Evolutionary conservation across 257 asterid genomes (phyloP).

Genomic region (Anisodus tanguticus): DNA sequence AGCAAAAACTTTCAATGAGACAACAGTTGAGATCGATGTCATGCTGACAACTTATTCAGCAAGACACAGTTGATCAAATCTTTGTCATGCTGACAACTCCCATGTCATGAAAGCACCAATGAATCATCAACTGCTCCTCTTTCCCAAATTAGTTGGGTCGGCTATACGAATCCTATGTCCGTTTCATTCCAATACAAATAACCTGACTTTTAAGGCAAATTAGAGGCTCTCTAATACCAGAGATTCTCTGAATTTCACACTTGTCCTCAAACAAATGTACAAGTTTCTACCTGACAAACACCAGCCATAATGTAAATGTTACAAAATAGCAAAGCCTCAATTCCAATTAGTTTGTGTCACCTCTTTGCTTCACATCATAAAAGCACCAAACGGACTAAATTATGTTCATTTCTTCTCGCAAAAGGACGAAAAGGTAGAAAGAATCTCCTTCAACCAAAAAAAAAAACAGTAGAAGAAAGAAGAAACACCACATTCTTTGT

Average conservation of each 20-base stretch:
- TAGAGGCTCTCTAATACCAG: not conserved
- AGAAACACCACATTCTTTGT: not conserved
- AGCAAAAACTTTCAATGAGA: not conserved
- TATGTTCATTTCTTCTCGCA: not conserved
- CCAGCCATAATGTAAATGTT: not conserved
- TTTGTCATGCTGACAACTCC: not conserved
- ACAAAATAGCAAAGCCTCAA: not conserved
- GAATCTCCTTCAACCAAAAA: not conserved
- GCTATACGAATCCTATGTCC: slow-evolving; percentile 6
- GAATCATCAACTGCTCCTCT: not conserved
- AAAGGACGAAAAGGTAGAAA: not conserved
- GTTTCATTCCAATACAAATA: slow-evolving; percentile 6
- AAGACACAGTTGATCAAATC: slow-evolving; percentile 1
- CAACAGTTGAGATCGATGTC: not conserved
- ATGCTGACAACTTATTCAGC: not conserved
- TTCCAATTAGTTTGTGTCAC: slow-evolving; percentile 3
- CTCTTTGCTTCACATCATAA: slow-evolving; percentile 21
- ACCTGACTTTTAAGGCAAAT: slow-evolving; percentile 1
- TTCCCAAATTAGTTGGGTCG: slow-evolving; percentile 9
- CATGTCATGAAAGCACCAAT: not conserved
- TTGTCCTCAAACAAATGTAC: not conserved
- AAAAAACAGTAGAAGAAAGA: not conserved
- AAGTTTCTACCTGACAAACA: not conserved
- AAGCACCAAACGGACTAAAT: not conserved
- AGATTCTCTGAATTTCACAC: not conserved